Evolutionary conservation across 805 yeast species (phyloP).

Genomic region (Debaryomyces hansenii): DNA sequence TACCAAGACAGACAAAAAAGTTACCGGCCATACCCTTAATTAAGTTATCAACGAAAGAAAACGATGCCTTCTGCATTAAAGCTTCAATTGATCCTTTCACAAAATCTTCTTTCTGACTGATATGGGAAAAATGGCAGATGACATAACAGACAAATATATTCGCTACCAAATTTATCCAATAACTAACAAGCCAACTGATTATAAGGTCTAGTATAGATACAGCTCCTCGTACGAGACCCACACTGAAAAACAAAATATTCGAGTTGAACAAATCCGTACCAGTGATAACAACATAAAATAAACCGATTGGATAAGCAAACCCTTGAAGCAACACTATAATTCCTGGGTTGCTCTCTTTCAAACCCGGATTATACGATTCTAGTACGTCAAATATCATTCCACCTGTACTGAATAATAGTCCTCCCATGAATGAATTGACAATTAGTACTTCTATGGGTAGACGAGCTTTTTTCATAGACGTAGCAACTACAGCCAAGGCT

Average conservation of each 20-base stretch:
- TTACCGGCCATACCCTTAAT: constrained; percentile 76
- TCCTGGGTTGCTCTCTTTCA: constrained; percentile 49
- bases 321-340: constrained; percentile 58
- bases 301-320: constrained; percentile 63
- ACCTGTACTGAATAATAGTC: constrained; percentile 66
- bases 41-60: constrained; percentile 60
- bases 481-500: constrained; percentile 81
- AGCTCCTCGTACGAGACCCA: constrained; percentile 69
- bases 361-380: constrained; percentile 50
- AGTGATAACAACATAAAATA: constrained; percentile 70
- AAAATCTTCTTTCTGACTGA: constrained; percentile 41
- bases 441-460: constrained; percentile 58
- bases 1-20: constrained; percentile 73
- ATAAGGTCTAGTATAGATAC: constrained; percentile 61
- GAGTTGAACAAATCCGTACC: constrained; percentile 80
- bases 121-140: constrained; percentile 56
- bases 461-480: constrained; percentile 80
- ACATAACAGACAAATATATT: constrained; percentile 67
- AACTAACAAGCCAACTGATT: constrained; percentile 67
- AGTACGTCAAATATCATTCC: constrained; percentile 66
- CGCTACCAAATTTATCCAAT: constrained; percentile 64
- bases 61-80: constrained; percentile 42
- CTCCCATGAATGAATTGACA: constrained; percentile 69
- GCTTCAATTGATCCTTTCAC: constrained; percentile 49
- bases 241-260: constrained; percentile 68